phyloP scores from a whole-genome alignment of 2,329 filamentous ascomycete genomes.

The Penicillium sp. region DNA sequence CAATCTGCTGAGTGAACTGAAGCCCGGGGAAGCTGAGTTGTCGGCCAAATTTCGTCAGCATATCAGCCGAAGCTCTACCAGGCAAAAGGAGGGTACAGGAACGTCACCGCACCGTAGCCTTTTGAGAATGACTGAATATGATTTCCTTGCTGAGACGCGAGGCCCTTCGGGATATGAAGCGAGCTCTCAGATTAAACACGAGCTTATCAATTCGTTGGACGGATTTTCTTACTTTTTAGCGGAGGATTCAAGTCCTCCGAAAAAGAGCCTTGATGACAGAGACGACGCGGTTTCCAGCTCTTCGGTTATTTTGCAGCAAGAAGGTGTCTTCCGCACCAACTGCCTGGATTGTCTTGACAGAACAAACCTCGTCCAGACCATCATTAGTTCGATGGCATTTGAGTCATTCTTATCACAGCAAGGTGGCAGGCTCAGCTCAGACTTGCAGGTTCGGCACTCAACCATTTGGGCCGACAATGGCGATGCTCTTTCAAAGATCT shows the following conservation, averaged over 20 bases:
- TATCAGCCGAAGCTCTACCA: slow-evolving; percentile 69
- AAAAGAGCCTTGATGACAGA: slow-evolving; percentile 40
- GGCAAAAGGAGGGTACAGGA: slow-evolving; percentile 51
- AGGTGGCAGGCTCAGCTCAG: slow-evolving; percentile 63
- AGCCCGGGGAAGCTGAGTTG: slow-evolving; percentile 79
- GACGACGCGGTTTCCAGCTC: slow-evolving; percentile 41
- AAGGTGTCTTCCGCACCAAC: slow-evolving; percentile 93
- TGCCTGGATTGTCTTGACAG: slow-evolving; percentile 94
- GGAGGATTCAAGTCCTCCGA: slow-evolving; percentile 60
- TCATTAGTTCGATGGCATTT: slow-evolving; percentile 89
- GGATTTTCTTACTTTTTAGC: slow-evolving; percentile 90
- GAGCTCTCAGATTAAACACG: slow-evolving; percentile 74
- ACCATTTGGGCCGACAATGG: slow-evolving; percentile 97
- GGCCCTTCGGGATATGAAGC: slow-evolving; percentile 84
- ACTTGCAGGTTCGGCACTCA: slow-evolving; percentile 90
- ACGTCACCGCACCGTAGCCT: slow-evolving; percentile 65
- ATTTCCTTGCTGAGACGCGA: slow-evolving; percentile 93
- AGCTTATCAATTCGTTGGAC: slow-evolving; percentile 74
- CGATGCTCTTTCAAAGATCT: slow-evolving; percentile 88
- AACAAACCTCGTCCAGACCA: slow-evolving; percentile 92
- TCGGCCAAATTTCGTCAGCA: slow-evolving; percentile 75
- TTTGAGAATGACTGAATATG: slow-evolving; percentile 79
- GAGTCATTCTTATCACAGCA: slow-evolving; percentile 77
- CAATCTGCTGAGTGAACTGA: slow-evolving; percentile 87
- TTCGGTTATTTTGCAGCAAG: slow-evolving; percentile 78